phyloP scores from a whole-genome alignment of 2,329 filamentous ascomycete genomes.

The Pyricularia sp. region DNA sequence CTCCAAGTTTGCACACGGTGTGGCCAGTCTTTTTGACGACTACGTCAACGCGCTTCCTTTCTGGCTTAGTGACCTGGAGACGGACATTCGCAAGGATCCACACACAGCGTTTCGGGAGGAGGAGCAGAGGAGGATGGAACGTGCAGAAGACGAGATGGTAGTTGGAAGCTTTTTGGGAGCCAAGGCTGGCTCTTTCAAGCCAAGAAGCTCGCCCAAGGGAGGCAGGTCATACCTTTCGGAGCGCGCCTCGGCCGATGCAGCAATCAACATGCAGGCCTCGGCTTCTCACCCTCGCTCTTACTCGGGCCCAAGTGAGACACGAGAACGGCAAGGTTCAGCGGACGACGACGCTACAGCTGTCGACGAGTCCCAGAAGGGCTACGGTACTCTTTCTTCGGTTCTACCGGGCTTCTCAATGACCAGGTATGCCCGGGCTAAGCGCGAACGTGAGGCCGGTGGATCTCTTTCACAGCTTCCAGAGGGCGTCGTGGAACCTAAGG shows the following conservation, averaged over 20 bases:
- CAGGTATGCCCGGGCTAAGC: conserved; percentile 52
- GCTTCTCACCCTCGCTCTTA: background rate
- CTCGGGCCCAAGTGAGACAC: background rate
- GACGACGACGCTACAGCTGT: conserved; percentile 19
- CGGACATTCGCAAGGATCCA: conserved; percentile 86
- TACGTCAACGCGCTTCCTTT: conserved; percentile 93
- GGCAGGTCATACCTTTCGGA: conserved; percentile 52
- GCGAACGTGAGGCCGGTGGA: conserved; percentile 28
- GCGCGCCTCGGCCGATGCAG: conserved; percentile 19
- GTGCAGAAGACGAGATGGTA: conserved; percentile 74
- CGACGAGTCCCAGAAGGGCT: conserved; percentile 18
- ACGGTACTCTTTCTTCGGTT: conserved; percentile 53
- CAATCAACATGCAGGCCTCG: background rate
- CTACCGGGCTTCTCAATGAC: conserved; percentile 74
- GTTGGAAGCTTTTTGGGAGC: conserved; percentile 73
- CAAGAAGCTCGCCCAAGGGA: conserved; percentile 48
- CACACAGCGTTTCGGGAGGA: conserved; percentile 84
- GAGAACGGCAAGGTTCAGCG: conserved; percentile 3
- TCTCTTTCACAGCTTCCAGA: conserved; percentile 53
- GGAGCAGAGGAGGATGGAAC: conserved; percentile 67
- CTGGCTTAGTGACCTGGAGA: conserved; percentile 86
- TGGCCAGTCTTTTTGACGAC: conserved; percentile 85
- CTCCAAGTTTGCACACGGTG: conserved; percentile 93
- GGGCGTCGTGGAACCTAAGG: conserved; percentile 71
- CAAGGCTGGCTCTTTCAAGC: conserved; percentile 42